Evolutionary conservation across 345 rosid species (phyloP).

Genomic region (Cochlearia excelsa): DNA sequence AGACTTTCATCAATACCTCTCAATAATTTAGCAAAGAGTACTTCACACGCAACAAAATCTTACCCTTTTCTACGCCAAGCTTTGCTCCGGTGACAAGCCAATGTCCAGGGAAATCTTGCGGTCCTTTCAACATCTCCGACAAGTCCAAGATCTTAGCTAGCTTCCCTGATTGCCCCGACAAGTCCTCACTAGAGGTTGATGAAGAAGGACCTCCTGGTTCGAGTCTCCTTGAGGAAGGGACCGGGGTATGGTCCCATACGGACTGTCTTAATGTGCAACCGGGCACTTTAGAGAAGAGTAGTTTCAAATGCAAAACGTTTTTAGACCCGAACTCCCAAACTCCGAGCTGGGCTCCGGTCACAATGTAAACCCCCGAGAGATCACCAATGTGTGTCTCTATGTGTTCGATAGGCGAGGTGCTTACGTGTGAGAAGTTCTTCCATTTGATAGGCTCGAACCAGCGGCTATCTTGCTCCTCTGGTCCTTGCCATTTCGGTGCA

Average conservation of each 20-base stretch:
- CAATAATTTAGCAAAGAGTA: conserved; percentile 90
- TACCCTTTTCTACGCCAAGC: conserved; percentile 93
- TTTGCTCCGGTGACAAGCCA: conserved; percentile 99
- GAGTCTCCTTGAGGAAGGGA: conserved; percentile 33
- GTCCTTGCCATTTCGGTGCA: conserved; percentile 98
- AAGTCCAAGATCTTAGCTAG: conserved; percentile 73
- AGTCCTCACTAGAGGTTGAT: conserved; percentile 49
- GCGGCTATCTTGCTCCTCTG: conserved; percentile 97
- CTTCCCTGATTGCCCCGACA: conserved; percentile 55
- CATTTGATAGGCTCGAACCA: conserved; percentile 98
- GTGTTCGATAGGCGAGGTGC: conserved; percentile 90
- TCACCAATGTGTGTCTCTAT: conserved; percentile 84
- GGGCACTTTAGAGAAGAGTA: conserved; percentile 92
- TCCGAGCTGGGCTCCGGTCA: conserved; percentile 95
- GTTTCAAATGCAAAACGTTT: conserved; percentile 80
- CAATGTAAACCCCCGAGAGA: conserved; percentile 89
- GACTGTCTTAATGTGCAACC: conserved; percentile 95
- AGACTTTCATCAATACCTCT: conserved; percentile 19
- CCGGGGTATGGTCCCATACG: conserved; percentile 92
- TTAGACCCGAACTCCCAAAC: conserved; percentile 94
- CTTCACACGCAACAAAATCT: conserved; percentile 82
- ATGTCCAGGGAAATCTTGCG: conserved; percentile 91
- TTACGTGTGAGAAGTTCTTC: conserved; percentile 98
- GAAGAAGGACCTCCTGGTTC: conserved; percentile 58
- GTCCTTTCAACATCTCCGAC: conserved; percentile 87